Base-by-base conservation (phyloP, 2,329 filamentous ascomycete species). In the Dendryphion nanum region DNA sequence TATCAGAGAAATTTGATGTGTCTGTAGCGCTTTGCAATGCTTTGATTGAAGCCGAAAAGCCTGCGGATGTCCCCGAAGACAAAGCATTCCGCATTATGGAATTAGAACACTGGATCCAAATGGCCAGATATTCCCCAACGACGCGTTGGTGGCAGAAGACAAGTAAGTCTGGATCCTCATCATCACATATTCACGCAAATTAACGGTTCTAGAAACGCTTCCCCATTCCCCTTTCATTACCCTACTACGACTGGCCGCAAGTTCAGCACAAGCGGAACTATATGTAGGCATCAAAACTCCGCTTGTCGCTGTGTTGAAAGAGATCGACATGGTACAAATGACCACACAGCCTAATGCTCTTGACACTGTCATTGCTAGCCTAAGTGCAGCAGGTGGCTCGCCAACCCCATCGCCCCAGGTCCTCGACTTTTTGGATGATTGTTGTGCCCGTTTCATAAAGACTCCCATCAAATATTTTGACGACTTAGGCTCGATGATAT, bases 131-230 rank as follows among this genome's bases (percentile, higher is more conserved):
- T 52, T 94, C 89, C 3, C 82, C 86, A 0, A 83, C 83, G 5
- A 93, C 95, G 82, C 82, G 85, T 45, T 97, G 91, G 91, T 96
- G 93, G 71, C 77, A 85, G 45, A 90, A 86, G 56, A 72, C 76
- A 44, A 78, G 75, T 69, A 60, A 50, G 64, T 33, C 2, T 10
- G 8, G 10, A 8, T 15, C 13, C 29, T 8, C 15, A 30, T 3
- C 12, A 30, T 30, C 2, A 47, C 16, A 16, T 13, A 16, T 32
- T 17, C 15, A 20, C 31, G 23, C 18, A 30, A 16, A 30, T 44
- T 54, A 40, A 58, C 32, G 17, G 8, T 21, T 24, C 16, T 71
- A 41, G 79, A 85, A 47, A 75, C 75, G 1, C 70, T 85, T n/a
- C 60, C 60, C 16, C 70, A 79, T 26, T 88, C 85, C 4, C 85